Evolutionary conservation across 2,329 filamentous ascomycete species (phyloP).

Genomic region (Fusarium fracticaudum): DNA sequence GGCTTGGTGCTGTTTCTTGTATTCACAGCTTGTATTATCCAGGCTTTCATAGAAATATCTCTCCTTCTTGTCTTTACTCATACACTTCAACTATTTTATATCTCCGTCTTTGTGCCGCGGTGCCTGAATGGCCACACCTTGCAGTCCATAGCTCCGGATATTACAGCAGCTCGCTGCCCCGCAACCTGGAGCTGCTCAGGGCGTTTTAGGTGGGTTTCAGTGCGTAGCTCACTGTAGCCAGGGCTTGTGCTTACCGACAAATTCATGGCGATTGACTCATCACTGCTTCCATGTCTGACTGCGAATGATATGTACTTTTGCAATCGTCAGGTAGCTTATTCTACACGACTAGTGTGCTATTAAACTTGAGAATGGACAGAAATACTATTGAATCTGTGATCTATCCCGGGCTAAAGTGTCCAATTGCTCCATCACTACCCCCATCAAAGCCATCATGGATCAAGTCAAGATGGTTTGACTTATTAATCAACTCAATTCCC

Average conservation of each 20-base stretch:
- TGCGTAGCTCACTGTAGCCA: not conserved
- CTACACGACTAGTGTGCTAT: not conserved
- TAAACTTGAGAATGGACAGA: accelerated
- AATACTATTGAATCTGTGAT: accelerated
- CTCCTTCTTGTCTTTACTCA: accelerated
- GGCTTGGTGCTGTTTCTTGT: not conserved
- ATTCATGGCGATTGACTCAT: accelerated
- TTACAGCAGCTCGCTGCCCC: accelerated
- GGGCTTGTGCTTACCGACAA: not conserved
- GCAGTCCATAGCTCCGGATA: too few species aligned
- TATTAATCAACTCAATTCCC: not conserved
- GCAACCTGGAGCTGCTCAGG: accelerated
- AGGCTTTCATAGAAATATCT: not conserved
- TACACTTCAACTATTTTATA: accelerated
- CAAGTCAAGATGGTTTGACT: not conserved
- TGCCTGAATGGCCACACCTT: not conserved
- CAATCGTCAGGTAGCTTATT: not conserved
- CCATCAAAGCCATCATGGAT: not conserved
- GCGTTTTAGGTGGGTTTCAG: accelerated
- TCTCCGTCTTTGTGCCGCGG: too few species aligned
- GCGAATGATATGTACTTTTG: accelerated
- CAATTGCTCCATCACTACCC: not conserved
- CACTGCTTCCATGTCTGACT: not conserved
- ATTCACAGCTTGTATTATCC: accelerated
- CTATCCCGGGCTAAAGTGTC: not conserved